Base-by-base conservation (phyloP, 331 rosid genomes). In the Rhamnella rubrinervis region DNA sequence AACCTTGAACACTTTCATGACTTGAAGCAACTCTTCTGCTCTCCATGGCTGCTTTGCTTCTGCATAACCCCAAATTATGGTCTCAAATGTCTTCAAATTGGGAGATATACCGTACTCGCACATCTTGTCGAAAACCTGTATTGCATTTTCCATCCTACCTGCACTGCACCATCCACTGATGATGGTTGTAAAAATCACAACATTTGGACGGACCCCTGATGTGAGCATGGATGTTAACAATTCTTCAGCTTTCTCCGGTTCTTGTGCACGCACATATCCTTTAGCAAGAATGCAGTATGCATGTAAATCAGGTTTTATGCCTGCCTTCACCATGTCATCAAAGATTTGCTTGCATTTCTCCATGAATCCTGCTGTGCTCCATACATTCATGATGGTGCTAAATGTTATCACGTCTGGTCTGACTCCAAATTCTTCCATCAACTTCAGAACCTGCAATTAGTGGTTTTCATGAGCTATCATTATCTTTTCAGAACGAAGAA, bases 301-400 rank as follows among this genome's bases (percentile, higher is more conserved):
- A 81, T 83, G 96, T 1, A 26, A 81, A 59, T 89, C 96, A 0
- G 96, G 92, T 68, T 85, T 66, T 66, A 89, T 82, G 61, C 92
- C 90, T n/a, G 88, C 86, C 71, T 86, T 81, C 75, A 85, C 72
- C 96, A 83, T 86, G 51, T 83, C 84, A 66, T 83, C 56, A 38
- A 81, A 89, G 66, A 86, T 55, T 81, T 86, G 82, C 71, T 76
- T 81, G 83, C 88, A 81, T 69, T 86, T 85, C 62, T 67, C 89
- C 83, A 85, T 71, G 72, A 79, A 83, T 74, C 96, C 90, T 21
- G 92, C 92, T 66, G 85, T 74, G 88, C 96, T 83, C 96, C 92
- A 89, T 47, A 87, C 92, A 86, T 86, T 89, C 92, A 89, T 85
- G 67, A 86, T 81, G 38, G 89, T 79, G 66, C 92, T 89, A 60